Evolutionary conservation across 768 basidiomycete genomes (phyloP).

Genomic region (Hygrocybe coccinea): DNA sequence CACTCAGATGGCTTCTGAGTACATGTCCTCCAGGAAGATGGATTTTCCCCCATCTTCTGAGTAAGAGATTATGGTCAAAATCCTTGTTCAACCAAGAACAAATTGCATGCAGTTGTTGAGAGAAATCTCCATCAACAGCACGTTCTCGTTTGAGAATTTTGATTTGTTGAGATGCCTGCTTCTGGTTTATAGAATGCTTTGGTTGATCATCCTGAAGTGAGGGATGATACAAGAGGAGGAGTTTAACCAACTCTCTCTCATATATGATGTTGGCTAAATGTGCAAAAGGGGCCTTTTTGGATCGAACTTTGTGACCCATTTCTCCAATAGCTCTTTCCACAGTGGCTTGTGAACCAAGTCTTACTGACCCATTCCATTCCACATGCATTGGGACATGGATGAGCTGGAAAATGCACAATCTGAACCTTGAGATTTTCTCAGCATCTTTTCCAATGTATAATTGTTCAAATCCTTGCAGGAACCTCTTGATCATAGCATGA

Average conservation of each 20-base stretch:
- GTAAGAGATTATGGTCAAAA: conserved; percentile 4
- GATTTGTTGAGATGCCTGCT: neutral
- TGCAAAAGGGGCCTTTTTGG: conserved; percentile 29
- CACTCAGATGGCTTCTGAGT: conserved; percentile 8
- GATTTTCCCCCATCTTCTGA: conserved; percentile 14
- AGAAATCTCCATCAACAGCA: neutral
- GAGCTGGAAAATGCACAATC: conserved; percentile 32
- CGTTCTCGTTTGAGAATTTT: neutral
- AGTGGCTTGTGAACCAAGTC: conserved; percentile 31
- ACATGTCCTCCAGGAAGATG: conserved; percentile 3
- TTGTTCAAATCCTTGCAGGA: conserved; percentile 23
- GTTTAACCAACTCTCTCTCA: conserved; percentile 19
- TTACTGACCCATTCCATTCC: conserved; percentile 33
- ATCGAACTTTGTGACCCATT: conserved; percentile 26
- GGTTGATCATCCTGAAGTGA: neutral
- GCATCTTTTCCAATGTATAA: conserved; percentile 27
- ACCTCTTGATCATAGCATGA: conserved; percentile 19
- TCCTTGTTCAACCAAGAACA: conserved; percentile 5
- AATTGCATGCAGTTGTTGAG: conserved; percentile 7
- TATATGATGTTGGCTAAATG: conserved; percentile 27
- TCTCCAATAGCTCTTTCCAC: conserved; percentile 26
- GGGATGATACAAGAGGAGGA: conserved; percentile 24
- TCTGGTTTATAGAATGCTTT: no score
- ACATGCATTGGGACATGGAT: conserved; percentile 34
- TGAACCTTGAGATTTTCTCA: conserved; percentile 19